Evolutionary conservation across 345 rosid species (phyloP).

Genomic region (Camelina hispida): DNA sequence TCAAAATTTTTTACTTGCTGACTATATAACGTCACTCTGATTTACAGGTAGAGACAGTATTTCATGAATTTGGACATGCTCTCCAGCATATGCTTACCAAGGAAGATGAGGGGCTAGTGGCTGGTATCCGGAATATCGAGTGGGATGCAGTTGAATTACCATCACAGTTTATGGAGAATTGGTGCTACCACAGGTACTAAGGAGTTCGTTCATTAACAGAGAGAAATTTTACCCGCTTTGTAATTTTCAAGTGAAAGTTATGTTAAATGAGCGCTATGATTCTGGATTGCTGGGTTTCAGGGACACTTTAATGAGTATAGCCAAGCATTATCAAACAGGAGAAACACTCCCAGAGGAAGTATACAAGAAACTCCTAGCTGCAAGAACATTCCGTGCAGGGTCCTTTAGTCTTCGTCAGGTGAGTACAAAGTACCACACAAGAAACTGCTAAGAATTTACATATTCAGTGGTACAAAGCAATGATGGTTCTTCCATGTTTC

Average conservation of each 20-base stretch:
- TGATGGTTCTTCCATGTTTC: conserved; percentile 32
- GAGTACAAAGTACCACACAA: conserved; percentile 30
- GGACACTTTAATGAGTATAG: conserved; percentile 91
- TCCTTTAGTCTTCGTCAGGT: conserved; percentile 92
- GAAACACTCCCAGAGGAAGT: conserved; percentile 87
- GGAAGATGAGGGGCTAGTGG: conserved; percentile 86
- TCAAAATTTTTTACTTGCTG: not conserved
- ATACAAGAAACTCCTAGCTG: conserved; percentile 81
- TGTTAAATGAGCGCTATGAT: not conserved
- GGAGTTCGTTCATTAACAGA: not conserved
- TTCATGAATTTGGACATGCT: conserved; percentile 98
- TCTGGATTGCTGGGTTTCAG: conserved; percentile 47
- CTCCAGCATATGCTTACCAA: conserved; percentile 96
- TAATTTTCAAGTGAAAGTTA: not conserved
- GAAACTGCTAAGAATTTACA: not conserved
- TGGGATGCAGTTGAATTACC: conserved; percentile 98
- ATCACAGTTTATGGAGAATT: conserved; percentile 97
- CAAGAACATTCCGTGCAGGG: conserved; percentile 90
- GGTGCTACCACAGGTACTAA: conserved; percentile 94
- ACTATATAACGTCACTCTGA: not conserved
- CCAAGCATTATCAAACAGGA: conserved; percentile 88
- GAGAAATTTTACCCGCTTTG: not conserved
- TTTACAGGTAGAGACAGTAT: conserved; percentile 87
- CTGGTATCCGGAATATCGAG: conserved; percentile 87
- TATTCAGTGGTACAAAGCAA: not conserved